Conservation (phyloP, 2,329 filamentous ascomycete species). For the Tetracladium maxilliforme region DNA sequence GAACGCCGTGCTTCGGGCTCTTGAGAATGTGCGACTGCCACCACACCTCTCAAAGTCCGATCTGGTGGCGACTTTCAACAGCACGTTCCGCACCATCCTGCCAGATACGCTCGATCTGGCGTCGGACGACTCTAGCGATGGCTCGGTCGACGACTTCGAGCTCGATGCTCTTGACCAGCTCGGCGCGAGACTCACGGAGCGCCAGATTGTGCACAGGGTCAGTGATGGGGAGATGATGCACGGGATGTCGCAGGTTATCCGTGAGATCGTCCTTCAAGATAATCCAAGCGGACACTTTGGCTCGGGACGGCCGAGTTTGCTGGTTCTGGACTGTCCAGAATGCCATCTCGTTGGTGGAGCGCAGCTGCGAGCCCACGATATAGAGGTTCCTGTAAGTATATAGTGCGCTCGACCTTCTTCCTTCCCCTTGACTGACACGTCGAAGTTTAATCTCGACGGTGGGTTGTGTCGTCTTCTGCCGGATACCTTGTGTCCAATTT, state of each 20-base stretch:
- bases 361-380: slow-evolving; percentile 14
- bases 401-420: slow-evolving; percentile 9
- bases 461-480: slow-evolving; percentile 7
- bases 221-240: slow-evolving; percentile 21
- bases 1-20: slow-evolving; percentile 19
- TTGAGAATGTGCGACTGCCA: slow-evolving; percentile 19
- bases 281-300: slow-evolving; percentile 16
- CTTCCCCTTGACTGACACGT: slow-evolving; percentile 8
- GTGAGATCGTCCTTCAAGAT: slow-evolving; percentile 17
- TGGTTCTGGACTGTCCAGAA: slow-evolving; percentile 18
- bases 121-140: slow-evolving; percentile 9
- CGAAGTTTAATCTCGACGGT: no score
- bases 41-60: slow-evolving; percentile 17
- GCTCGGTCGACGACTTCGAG: slow-evolving; percentile 15
- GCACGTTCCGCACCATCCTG: slow-evolving; percentile 19
- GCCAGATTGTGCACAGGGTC: slow-evolving; percentile 20
- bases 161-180: slow-evolving; percentile 20
- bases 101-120: slow-evolving; percentile 19
- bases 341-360: slow-evolving; percentile 20
- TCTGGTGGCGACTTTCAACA: slow-evolving; percentile 18
- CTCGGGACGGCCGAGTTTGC: slow-evolving; percentile 15
- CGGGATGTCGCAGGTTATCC: slow-evolving; percentile 18
- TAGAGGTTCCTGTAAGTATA: slow-evolving; percentile 11
- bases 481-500: slow-evolving; percentile 16
- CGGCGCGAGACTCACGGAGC: slow-evolving; percentile 15